phyloP scores from a whole-genome alignment of 2,329 filamentous ascomycete species.

The Fusarium goolgardi region DNA sequence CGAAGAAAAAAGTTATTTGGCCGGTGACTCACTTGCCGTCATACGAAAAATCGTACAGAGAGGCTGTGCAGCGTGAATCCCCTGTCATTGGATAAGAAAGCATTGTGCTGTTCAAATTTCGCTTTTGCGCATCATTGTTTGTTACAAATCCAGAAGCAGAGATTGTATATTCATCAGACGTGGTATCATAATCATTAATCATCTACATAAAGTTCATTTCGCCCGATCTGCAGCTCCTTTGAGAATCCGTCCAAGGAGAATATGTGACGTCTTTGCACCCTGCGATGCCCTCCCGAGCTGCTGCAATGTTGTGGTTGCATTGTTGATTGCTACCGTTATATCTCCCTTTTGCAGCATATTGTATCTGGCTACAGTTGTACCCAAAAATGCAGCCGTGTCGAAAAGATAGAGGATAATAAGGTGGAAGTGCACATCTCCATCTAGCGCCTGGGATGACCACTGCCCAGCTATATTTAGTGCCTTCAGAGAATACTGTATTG shows the following conservation, averaged over 20 bases:
- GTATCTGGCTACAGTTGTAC: background rate
- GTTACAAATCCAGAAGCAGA: background rate
- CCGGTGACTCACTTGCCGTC: background rate
- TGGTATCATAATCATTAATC: background rate
- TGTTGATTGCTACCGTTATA: background rate
- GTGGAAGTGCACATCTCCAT: slow-evolving; percentile 15
- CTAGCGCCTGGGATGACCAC: slow-evolving; percentile 12
- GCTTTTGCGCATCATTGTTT: background rate
- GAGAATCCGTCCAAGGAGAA: slow-evolving; percentile 4
- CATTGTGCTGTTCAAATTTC: background rate
- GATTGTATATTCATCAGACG: background rate
- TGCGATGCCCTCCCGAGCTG: background rate
- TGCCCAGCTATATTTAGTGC: background rate
- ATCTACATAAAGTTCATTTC: background rate
- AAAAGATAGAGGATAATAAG: slow-evolving; percentile 7
- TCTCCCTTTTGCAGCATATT: background rate
- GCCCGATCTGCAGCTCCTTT: background rate
- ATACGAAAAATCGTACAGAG: background rate
- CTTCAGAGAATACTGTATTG: background rate
- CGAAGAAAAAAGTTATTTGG: background rate
- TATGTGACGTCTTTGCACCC: slow-evolving; percentile 11
- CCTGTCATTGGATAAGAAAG: accelerated
- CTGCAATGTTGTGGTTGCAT: background rate
- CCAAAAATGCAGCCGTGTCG: slow-evolving; percentile 16
- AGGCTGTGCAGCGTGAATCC: background rate